Evolutionary conservation across 2,329 filamentous ascomycete genomes (phyloP), one percentile per base, ranked within the genome.

Genomic region (Xylogone sp.): DNA sequence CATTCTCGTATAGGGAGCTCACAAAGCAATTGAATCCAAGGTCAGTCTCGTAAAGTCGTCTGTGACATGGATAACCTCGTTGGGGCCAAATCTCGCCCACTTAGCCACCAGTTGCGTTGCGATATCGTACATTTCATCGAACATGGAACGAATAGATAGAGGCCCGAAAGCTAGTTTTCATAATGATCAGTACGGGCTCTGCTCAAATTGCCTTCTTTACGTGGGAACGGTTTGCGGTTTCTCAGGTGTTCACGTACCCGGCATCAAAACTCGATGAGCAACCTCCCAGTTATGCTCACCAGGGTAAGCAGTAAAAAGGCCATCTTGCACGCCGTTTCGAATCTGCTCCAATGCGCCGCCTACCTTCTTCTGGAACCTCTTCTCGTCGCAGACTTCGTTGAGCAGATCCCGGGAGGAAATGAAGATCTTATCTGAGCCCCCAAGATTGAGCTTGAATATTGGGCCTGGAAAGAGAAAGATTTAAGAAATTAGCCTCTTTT

Each of bases 11-110:
- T 88, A 86, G n/a, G 16, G 82, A 74, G 62, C 50, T 59, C 12
- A 87, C 2, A 91, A 74, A 1, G 84, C 84, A 8, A 91, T 76
- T 0, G 86, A 87, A 63, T 91, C 87, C 2, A 91, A 75, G 0
- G 87, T 83, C 42, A 90, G 71, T 18, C 86, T 78, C 3, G 86
- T 88, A 55, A 88, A 88, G 65, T 89, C 84, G 18, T 86, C 82
- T 0, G 80, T 76, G 0, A 81, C 79, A 43, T 75, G 70, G 52
- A 91, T 86, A 9, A 77, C 71, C 43, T 75, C 65, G 1, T 73
- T 65, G 1, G 81, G 69, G 0, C 87, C 87, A 57, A 81, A 75
- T 29, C 86, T 76, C 18, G 84, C 84, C 78, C 84, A 84, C 65
- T 88, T 88, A 68, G 87, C 74, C 9, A 78, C 76, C 46, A 89